Percentiles rank a stretch among this genome's conserved stretches.
phyloP scores from a whole-genome alignment of 768 basidiomycete species.

The Hypholoma sublateritium region DNA sequence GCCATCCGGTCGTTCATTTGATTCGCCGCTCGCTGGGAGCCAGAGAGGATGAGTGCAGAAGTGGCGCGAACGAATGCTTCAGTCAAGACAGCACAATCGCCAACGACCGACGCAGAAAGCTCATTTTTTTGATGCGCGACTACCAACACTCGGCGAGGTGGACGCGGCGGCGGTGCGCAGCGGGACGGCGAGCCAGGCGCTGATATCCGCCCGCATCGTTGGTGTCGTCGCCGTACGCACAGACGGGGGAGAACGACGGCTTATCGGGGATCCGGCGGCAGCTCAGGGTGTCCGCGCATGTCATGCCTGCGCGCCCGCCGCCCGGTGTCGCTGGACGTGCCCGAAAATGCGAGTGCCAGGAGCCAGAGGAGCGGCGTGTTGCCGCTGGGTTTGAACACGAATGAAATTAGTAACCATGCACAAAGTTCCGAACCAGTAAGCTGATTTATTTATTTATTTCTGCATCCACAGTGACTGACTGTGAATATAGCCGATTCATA shows the following conservation, averaged over 20 bases:
- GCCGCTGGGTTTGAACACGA: constrained; percentile 44
- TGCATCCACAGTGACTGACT: constrained; percentile 1
- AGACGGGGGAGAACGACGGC: constrained; percentile 38
- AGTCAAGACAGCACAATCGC: too few relatives aligned
- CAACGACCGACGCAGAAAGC: too few relatives aligned
- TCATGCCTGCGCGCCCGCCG: constrained; percentile 24
- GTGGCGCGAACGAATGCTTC: too few relatives aligned
- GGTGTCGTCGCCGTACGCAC: constrained; percentile 30
- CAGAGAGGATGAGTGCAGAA: too few relatives aligned
- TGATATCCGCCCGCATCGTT: constrained; percentile 21
- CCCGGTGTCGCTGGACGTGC: constrained; percentile 20
- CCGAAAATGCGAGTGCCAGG: constrained; percentile 28
- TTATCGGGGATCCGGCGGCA: constrained; percentile 52
- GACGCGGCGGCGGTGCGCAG: too few relatives aligned
- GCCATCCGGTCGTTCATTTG: too few relatives aligned
- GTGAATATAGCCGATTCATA: constrained; percentile 69
- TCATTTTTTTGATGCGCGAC: too few relatives aligned
- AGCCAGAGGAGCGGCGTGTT: constrained; percentile 31
- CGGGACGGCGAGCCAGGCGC: too few relatives aligned
- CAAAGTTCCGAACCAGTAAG: constrained; percentile 50
- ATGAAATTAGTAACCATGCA: constrained; percentile 45
- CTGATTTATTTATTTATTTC: constrained; percentile 12
- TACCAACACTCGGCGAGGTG: too few relatives aligned
- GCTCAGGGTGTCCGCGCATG: constrained; percentile 27
- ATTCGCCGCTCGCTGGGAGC: too few relatives aligned